Evolutionary conservation across 2,329 filamentous ascomycete genomes (phyloP).

Genomic region (Penicillium expansum): DNA sequence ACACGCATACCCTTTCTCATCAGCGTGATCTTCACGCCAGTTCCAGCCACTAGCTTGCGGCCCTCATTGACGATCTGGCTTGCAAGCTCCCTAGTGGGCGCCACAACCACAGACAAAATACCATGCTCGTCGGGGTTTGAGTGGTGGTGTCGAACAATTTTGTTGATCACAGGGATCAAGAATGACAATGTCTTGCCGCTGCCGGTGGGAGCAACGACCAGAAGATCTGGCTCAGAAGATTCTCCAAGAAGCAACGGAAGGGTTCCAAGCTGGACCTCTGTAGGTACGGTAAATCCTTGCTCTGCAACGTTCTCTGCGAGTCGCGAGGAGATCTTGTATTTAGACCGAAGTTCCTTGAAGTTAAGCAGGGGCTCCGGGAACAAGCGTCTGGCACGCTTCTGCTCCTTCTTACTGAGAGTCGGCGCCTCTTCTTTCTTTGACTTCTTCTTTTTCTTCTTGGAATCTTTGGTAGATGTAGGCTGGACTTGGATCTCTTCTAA

Average conservation of each 20-base stretch:
- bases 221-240: constrained; percentile 62
- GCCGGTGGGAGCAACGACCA: constrained; percentile 89
- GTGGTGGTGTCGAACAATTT: constrained; percentile 57
- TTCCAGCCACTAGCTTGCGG: constrained; percentile 73
- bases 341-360: constrained; percentile 68
- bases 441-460: constrained; percentile 55
- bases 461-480: constrained; percentile 34
- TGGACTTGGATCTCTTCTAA: constrained; percentile 35
- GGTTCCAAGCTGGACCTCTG: constrained; percentile 87
- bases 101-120: constrained; percentile 68
- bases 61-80: constrained; percentile 81
- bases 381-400: constrained; percentile 55
- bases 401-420: constrained; percentile 46
- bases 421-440: constrained; percentile 48
- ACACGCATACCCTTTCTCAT: constrained; percentile 85
- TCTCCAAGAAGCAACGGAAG: constrained; percentile 71
- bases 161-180: constrained; percentile 79
- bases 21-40: constrained; percentile 72
- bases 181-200: constrained; percentile 97
- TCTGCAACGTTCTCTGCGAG: constrained; percentile 74
- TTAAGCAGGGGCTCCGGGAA: constrained; percentile 76
- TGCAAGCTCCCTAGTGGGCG: constrained; percentile 76
- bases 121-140: constrained; percentile 56
- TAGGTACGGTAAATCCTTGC: constrained; percentile 86
- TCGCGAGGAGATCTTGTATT: constrained; percentile 70